Evolutionary conservation across 2,329 filamentous ascomycete species (phyloP).

Genomic region (Elsinoe perseae): DNA sequence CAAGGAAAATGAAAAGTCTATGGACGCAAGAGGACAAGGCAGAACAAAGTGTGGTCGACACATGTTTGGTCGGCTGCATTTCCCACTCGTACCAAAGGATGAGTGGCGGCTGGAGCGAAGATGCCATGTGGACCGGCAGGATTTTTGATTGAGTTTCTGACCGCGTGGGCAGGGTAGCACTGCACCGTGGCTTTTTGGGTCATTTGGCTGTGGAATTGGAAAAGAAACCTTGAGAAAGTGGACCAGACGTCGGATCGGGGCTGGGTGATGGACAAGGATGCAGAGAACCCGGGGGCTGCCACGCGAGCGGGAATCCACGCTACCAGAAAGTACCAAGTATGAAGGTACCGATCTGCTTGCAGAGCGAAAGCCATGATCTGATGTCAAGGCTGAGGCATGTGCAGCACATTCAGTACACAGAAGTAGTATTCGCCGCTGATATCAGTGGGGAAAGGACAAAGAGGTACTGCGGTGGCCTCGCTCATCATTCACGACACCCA

Average conservation of each 20-base stretch:
- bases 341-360: not conserved
- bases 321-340: not conserved
- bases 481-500: too few species aligned
- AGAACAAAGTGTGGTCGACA: not conserved
- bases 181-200: too few species aligned
- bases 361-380: not conserved
- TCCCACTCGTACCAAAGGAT: slow-evolving; percentile 7
- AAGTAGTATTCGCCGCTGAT: too few species aligned
- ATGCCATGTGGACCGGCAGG: slow-evolving; percentile 11
- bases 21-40: not conserved
- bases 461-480: not conserved
- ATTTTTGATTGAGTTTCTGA: slow-evolving; percentile 13
- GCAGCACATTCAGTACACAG: too few species aligned
- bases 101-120: slow-evolving; percentile 2
- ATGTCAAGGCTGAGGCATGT: not conserved
- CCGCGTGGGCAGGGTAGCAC: slow-evolving; percentile 3
- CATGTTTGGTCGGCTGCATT: slow-evolving; percentile 12
- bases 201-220: too few species aligned
- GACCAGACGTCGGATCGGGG: slow-evolving; percentile 8
- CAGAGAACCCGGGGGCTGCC: slow-evolving; percentile 9
- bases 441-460: not conserved
- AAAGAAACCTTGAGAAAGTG: not conserved
- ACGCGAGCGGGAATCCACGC: slow-evolving; percentile 10
- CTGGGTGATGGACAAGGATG: slow-evolving; percentile 9
- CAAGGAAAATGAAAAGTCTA: not conserved